Conservation (phyloP, 352 stramenopile species). For the Phytophthora parvispora region DNA sequence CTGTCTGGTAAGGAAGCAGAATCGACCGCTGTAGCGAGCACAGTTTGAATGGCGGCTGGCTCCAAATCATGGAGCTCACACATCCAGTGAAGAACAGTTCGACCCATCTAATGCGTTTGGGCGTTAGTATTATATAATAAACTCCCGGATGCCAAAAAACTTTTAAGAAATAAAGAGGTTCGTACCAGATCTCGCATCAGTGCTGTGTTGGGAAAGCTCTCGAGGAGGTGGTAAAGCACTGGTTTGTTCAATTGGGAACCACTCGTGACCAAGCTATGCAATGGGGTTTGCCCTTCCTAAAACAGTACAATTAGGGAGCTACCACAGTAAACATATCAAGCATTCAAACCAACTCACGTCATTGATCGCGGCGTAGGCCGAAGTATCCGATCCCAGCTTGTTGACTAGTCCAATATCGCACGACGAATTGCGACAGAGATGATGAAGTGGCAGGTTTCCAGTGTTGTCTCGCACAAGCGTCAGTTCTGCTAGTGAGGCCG, state of each 20-base stretch:
- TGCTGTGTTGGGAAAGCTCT: slow-evolving; percentile 38
- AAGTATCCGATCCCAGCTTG: slow-evolving; percentile 32
- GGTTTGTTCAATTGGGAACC: slow-evolving; percentile 36
- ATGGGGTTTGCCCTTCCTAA: slow-evolving; percentile 51
- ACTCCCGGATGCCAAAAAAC: not conserved
- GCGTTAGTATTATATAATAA: slow-evolving; percentile 8
- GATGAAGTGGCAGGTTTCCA: slow-evolving; percentile 62
- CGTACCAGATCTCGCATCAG: slow-evolving; percentile 48
- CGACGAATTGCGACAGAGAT: slow-evolving; percentile 51
- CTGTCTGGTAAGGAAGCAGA: slow-evolving; percentile 19
- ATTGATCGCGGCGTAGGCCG: slow-evolving; percentile 52
- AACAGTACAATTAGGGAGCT: not conserved
- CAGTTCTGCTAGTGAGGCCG: slow-evolving; percentile 41
- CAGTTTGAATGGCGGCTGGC: slow-evolving; percentile 18
- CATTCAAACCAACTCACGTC: slow-evolving; percentile 23
- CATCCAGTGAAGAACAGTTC: slow-evolving; percentile 69
- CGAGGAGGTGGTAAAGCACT: slow-evolving; percentile 49
- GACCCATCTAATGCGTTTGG: slow-evolving; percentile 38
- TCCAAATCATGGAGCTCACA: slow-evolving; percentile 47
- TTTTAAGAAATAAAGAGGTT: not conserved
- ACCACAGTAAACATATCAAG: not conserved
- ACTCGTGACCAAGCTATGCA: slow-evolving; percentile 54
- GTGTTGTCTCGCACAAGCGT: slow-evolving; percentile 51
- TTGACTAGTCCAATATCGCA: slow-evolving; percentile 60
- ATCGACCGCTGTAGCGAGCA: slow-evolving; percentile 34